Conservation (phyloP, 768 basidiomycete genomes). For the Hygrophorus pudorinus region DNA sequence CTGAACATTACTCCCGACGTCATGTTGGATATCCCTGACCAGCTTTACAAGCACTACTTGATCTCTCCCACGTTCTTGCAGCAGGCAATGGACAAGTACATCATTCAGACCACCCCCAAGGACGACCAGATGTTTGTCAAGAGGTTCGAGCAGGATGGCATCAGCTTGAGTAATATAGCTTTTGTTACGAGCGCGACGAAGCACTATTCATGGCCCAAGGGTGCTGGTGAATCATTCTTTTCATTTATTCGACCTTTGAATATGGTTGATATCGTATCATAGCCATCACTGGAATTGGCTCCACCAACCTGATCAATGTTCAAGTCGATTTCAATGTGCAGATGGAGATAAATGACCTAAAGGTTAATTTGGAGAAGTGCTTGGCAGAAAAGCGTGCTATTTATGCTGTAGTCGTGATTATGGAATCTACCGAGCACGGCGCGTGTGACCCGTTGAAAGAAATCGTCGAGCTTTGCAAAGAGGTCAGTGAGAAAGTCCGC, state of each 20-base stretch:
- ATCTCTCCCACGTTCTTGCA: constrained; percentile 24
- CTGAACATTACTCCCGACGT: constrained; percentile 26
- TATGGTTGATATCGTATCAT: not conserved
- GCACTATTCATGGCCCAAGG: constrained; percentile 42
- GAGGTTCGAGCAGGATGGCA: too few species aligned
- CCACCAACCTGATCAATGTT: constrained; percentile 24
- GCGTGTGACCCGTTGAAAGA: constrained; percentile 30
- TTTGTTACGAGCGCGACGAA: constrained; percentile 22
- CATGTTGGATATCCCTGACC: constrained; percentile 25
- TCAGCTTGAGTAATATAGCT: constrained; percentile 5
- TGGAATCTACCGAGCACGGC: constrained; percentile 36
- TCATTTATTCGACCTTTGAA: not conserved
- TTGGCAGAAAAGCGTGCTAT: constrained; percentile 23
- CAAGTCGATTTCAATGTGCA: constrained; percentile 26
- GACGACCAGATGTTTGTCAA: constrained; percentile 12
- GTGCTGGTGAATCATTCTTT: constrained; percentile 23
- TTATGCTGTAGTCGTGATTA: constrained; percentile 32
- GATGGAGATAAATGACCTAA: constrained; percentile 21
- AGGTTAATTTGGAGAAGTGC: constrained; percentile 17
- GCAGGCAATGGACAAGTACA: constrained; percentile 19
- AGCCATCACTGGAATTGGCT: constrained; percentile 36
- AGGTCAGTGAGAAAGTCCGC: constrained; percentile 10
- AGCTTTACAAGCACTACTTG: constrained; percentile 22
- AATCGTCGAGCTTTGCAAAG: constrained; percentile 23
- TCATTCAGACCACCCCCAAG: constrained; percentile 28